phyloP scores from a whole-genome alignment of 2,329 filamentous ascomycete genomes.

The Stachybotrys elegans region DNA sequence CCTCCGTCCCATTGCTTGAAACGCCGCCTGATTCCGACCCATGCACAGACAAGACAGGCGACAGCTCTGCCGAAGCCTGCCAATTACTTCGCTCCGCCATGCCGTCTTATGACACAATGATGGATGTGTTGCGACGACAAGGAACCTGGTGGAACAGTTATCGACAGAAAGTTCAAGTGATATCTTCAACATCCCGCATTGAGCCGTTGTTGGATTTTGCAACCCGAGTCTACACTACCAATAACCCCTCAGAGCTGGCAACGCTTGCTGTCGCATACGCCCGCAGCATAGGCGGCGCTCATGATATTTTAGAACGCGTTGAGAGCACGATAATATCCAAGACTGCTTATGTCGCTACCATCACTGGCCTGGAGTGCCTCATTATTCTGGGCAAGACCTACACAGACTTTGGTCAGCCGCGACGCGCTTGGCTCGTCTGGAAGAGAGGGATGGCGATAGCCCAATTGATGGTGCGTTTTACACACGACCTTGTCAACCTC shows the following conservation, averaged over 20 bases:
- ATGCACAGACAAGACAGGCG: neutral
- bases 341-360: constrained; percentile 30
- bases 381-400: constrained; percentile 36
- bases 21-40: too few species aligned
- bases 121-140: constrained; percentile 17
- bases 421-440: constrained; percentile 34
- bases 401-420: constrained; percentile 37
- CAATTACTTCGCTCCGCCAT: constrained; percentile 11
- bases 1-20: too few species aligned
- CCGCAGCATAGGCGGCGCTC: constrained; percentile 25
- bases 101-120: constrained; percentile 12
- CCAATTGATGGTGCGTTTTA: constrained; percentile 31
- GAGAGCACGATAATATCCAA: constrained; percentile 34
- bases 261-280: constrained; percentile 30
- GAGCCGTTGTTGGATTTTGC: constrained; percentile 30
- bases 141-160: constrained; percentile 34
- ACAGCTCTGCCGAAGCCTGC: constrained; percentile 3
- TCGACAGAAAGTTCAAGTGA: constrained; percentile 33
- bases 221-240: constrained; percentile 26
- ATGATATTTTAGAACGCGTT: constrained; percentile 28
- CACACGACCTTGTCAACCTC: neutral
- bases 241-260: constrained; percentile 31
- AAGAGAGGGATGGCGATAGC: constrained; percentile 34
- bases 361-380: constrained; percentile 36
- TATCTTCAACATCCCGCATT: constrained; percentile 17